Conservation (phyloP, 192 early-diverging fungal genomes). For the Entomortierella beljakovae region DNA sequence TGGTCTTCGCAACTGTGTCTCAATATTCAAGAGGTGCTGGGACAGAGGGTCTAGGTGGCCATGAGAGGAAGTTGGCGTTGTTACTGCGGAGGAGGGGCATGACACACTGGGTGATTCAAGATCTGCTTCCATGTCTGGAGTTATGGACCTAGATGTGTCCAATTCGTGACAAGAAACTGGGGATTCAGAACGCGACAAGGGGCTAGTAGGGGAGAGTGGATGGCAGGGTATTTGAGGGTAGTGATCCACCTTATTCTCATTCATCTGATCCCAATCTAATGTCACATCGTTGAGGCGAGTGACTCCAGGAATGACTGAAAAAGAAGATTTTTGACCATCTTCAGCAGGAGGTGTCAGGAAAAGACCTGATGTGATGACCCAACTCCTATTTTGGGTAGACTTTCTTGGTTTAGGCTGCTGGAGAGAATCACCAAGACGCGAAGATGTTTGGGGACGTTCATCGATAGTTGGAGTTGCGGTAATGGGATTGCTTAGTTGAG, state of each 20-base stretch:
- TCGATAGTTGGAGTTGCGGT: background rate
- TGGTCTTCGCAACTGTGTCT: slow-evolving; percentile 42
- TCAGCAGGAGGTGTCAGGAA: slow-evolving; percentile 7
- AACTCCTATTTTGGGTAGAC: slow-evolving; percentile 15
- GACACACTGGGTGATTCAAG: background rate
- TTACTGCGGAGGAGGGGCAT: background rate
- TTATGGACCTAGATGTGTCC: background rate
- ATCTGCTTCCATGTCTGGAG: background rate
- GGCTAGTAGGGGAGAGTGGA: background rate
- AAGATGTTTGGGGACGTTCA: background rate
- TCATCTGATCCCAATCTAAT: background rate
- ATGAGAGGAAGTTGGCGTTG: background rate
- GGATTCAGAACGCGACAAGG: background rate
- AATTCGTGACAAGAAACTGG: background rate
- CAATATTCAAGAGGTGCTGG: slow-evolving; percentile 31
- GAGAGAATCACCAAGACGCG: background rate
- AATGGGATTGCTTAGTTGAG: background rate
- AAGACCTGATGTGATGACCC: slow-evolving; percentile 24
- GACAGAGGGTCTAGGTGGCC: slow-evolving; percentile 16
- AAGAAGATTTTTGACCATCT: background rate
- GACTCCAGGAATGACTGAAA: background rate
- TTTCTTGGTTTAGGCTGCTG: slow-evolving; percentile 3
- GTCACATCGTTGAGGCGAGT: background rate
- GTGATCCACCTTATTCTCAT: background rate
- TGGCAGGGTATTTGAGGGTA: background rate